Conservation (phyloP, 495 filamentous ascomycete genomes). For the Lasiosphaeria miniovina region DNA sequence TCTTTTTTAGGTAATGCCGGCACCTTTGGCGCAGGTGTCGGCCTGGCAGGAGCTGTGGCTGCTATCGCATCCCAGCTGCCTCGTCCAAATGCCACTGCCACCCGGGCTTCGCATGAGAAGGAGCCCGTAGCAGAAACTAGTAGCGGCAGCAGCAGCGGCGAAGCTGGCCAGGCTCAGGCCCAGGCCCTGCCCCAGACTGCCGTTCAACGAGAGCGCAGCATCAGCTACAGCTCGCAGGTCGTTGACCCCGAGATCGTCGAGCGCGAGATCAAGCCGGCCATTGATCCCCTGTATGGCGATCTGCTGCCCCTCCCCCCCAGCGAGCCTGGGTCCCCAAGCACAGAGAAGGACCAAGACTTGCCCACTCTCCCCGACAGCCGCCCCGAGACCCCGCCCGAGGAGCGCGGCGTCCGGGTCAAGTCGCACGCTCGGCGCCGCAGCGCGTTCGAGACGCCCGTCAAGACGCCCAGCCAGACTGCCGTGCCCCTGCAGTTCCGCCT, state of each 20-base stretch:
- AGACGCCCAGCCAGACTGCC: slow-evolving; percentile 49
- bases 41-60: slow-evolving; percentile 43
- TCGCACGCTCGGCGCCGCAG: slow-evolving; percentile 39
- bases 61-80: slow-evolving; percentile 41
- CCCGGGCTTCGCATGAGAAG: slow-evolving; percentile 33
- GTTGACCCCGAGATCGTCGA: slow-evolving; percentile 51
- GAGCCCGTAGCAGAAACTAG: slow-evolving; percentile 17
- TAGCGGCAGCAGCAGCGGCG: slow-evolving; percentile 7
- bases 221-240: slow-evolving; percentile 34
- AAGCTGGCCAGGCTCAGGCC: too few species aligned
- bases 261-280: slow-evolving; percentile 51
- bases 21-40: slow-evolving; percentile 60
- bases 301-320: slow-evolving; percentile 54
- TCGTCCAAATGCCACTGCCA: slow-evolving; percentile 44
- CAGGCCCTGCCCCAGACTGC: background rate
- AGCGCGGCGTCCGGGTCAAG: slow-evolving; percentile 28
- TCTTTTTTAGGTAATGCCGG: slow-evolving; percentile 65
- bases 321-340: slow-evolving; percentile 42
- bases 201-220: slow-evolving; percentile 20
- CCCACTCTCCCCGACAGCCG: slow-evolving; percentile 53
- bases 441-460: slow-evolving; percentile 41
- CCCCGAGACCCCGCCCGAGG: slow-evolving; percentile 44
- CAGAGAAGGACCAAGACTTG: slow-evolving; percentile 30
- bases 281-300: slow-evolving; percentile 56
- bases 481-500: slow-evolving; percentile 49